phyloP scores from a whole-genome alignment of 2,329 filamentous ascomycete genomes.

The Hyphodiscus sp. region DNA sequence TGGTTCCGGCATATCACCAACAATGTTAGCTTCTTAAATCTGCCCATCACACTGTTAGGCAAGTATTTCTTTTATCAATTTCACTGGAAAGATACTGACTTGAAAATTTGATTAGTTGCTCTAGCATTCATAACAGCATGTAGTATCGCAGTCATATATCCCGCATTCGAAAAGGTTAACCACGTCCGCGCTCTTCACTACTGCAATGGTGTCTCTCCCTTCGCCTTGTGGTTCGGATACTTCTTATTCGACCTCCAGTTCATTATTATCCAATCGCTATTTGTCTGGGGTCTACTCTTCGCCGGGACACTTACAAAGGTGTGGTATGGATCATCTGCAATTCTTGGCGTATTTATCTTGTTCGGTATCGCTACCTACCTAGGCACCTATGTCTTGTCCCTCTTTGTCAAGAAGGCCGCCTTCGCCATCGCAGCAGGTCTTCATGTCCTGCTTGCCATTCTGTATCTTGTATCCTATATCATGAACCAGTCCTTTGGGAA shows the following conservation, averaged over 20 bases:
- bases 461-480: conserved; percentile 44
- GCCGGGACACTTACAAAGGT: conserved; percentile 12
- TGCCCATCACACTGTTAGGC: conserved; percentile 16
- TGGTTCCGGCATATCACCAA: conserved; percentile 10
- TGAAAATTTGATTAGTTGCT: conserved; percentile 1
- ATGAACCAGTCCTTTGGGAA: conserved; percentile 51
- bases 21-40: conserved; percentile 4
- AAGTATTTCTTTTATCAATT: background rate
- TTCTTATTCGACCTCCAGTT: conserved; percentile 24
- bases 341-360: conserved; percentile 21
- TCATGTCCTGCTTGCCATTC: conserved; percentile 34
- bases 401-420: conserved; percentile 22
- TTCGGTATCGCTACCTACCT: conserved; percentile 26
- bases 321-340: conserved; percentile 18
- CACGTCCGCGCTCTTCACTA: conserved; percentile 24
- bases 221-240: conserved; percentile 24
- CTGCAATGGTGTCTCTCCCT: conserved; percentile 24
- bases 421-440: conserved; percentile 24
- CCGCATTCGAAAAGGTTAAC: conserved; percentile 21
- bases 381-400: conserved; percentile 21
- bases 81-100: background rate
- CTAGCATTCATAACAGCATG: conserved; percentile 20
- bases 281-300: conserved; percentile 20
- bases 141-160: conserved; percentile 24
- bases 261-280: conserved; percentile 19